These are phyloP conservation scores for Tagetes erecta DNA, from an alignment of 129 eudicot species.

Conservation along the genomic window DNA sequence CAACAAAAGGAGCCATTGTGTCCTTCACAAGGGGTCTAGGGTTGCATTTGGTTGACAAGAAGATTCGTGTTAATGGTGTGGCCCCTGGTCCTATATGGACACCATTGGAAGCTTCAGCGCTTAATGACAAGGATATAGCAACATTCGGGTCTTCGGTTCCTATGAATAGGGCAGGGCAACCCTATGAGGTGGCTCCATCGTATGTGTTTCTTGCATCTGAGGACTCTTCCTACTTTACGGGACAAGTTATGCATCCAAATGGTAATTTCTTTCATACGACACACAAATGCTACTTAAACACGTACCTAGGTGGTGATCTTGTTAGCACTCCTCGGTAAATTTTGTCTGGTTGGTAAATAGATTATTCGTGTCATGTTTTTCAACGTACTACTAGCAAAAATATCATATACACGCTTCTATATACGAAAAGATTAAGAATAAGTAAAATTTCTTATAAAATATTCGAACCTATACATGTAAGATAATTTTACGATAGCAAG, in stretches of 20 bases:
- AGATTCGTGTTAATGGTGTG: constrained; percentile 83
- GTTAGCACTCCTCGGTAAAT: no score
- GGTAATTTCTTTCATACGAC: constrained; percentile 31
- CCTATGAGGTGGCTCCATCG: constrained; percentile 64
- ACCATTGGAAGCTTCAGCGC: constrained; percentile 66
- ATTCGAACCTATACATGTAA: background rate
- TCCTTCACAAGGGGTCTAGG: constrained; percentile 72
- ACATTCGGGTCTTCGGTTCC: constrained; percentile 61
- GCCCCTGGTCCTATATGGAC: constrained; percentile 97
- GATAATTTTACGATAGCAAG: background rate
- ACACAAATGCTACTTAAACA: background rate
- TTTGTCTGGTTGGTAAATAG: no score
- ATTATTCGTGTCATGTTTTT: no score
- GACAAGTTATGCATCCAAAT: constrained; percentile 81
- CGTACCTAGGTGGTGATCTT: no score
- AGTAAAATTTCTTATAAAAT: no score
- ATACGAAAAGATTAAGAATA: no score
- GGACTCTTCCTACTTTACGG: constrained; percentile 68
- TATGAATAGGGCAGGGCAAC: constrained; percentile 81
- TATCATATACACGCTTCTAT: background rate
- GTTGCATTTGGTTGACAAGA: constrained; percentile 51
- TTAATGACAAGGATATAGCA: constrained; percentile 41
- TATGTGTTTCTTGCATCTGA: constrained; percentile 71
- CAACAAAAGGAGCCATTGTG: constrained; percentile 82
- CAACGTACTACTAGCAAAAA: background rate